phyloP scores from a whole-genome alignment of 83 land plant species.

The Diphasiastrum complanatum region DNA sequence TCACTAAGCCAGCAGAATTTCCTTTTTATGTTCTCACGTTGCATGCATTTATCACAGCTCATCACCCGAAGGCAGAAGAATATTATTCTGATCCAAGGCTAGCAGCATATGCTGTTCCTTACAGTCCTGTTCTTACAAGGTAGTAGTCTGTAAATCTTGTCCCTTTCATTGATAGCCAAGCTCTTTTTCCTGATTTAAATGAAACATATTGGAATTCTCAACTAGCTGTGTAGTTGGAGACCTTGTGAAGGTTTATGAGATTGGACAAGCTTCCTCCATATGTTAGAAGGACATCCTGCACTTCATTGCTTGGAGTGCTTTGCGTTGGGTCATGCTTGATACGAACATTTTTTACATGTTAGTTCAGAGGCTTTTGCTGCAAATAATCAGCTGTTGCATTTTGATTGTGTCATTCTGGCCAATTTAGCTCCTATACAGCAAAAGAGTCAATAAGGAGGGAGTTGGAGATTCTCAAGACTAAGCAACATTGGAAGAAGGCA shows the following conservation, averaged over 20 bases:
- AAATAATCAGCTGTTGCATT: neutral
- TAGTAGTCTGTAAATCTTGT: slow-evolving; percentile 17
- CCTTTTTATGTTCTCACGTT: neutral
- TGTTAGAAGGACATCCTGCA: no score
- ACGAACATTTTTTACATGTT: neutral
- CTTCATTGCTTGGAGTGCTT: no score
- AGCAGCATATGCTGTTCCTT: slow-evolving; percentile 96
- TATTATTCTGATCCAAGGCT: slow-evolving; percentile 87
- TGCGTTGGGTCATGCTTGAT: no score
- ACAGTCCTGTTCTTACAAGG: slow-evolving; percentile 64
- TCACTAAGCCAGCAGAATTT: slow-evolving; percentile 6
- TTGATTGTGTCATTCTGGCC: neutral
- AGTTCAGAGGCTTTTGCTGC: neutral
- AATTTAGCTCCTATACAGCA: slow-evolving; percentile 27
- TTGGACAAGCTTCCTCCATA: neutral
- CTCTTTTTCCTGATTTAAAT: neutral
- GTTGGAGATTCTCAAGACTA: slow-evolving; percentile 67
- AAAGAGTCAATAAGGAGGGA: slow-evolving; percentile 63
- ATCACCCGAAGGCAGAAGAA: slow-evolving; percentile 95
- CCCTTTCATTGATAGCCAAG: slow-evolving; percentile 2
- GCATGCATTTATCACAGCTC: slow-evolving; percentile 39
- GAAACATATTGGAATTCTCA: neutral
- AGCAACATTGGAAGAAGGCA: slow-evolving; percentile 85
- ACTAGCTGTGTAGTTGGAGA: no score
- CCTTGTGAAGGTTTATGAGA: no score